Conservation (phyloP, 306 rosid species). For the Vigna mungo region DNA sequence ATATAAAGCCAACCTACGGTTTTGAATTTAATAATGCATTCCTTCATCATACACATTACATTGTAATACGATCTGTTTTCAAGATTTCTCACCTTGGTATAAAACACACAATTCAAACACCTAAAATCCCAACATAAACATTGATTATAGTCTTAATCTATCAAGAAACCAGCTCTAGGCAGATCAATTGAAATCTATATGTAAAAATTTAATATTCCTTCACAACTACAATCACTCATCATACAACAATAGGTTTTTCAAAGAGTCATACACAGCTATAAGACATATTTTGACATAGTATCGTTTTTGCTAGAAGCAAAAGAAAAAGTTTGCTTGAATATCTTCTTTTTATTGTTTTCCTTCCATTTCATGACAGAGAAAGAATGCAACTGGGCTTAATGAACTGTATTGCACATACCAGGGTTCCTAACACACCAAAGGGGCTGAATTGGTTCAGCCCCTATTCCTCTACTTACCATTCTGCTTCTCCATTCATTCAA, state of each 20-base stretch:
- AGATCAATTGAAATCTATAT: slow-evolving; percentile 8
- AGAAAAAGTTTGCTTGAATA: neutral
- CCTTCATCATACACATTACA: too few relatives aligned
- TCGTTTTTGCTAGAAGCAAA: neutral
- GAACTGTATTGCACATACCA: slow-evolving; percentile 79
- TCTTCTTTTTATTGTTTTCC: neutral
- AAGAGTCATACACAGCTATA: neutral
- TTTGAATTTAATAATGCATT: too few relatives aligned
- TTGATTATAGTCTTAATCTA: neutral
- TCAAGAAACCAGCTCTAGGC: neutral
- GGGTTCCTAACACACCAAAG: slow-evolving; percentile 88
- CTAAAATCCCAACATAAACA: neutral
- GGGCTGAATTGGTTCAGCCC: slow-evolving; percentile 92
- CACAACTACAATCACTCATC: slow-evolving; percentile 20
- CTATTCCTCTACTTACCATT: slow-evolving; percentile 77
- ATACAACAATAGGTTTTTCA: neutral
- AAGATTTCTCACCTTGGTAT: neutral
- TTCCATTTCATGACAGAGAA: neutral
- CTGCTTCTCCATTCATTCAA: slow-evolving; percentile 85
- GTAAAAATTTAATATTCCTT: neutral
- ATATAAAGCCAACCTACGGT: too few relatives aligned
- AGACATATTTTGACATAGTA: too few relatives aligned
- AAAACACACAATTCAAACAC: neutral
- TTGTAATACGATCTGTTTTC: too few relatives aligned
- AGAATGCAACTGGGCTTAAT: slow-evolving; percentile 32